These are phyloP conservation scores for Conticribra guillardii DNA, from an alignment of 108 stramenopile species.

Conservation along the genomic window DNA sequence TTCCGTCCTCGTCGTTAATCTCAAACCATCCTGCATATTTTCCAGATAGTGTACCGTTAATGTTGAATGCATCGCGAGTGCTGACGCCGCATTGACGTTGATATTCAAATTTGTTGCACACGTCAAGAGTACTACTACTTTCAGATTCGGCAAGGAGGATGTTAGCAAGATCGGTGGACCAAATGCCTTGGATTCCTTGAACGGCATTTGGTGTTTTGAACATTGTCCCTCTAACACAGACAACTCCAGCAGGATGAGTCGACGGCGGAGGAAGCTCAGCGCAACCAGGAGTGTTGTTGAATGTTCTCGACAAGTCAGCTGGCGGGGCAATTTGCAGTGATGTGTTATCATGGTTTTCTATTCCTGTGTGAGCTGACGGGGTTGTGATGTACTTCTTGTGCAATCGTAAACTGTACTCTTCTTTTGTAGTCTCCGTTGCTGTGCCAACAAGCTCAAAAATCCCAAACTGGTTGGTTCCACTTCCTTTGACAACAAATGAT, in stretches of 20 bases:
- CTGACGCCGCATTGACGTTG: slow-evolving; percentile 56
- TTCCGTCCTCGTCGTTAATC: not conserved
- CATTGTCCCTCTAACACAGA: slow-evolving; percentile 55
- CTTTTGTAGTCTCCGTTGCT: slow-evolving; percentile 48
- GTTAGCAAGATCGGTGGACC: not conserved
- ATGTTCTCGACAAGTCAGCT: no score
- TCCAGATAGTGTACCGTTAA: slow-evolving; percentile 50
- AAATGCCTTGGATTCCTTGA: not conserved
- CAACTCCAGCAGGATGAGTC: slow-evolving; percentile 54
- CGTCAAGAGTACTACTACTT: slow-evolving; percentile 51
- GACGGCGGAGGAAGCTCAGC: slow-evolving; percentile 56
- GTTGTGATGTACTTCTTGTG: not conserved
- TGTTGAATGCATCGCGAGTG: slow-evolving; percentile 10
- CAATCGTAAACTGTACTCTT: slow-evolving; percentile 16
- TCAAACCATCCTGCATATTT: slow-evolving; percentile 75
- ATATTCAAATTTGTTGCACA: slow-evolving; percentile 72
- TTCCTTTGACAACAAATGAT: slow-evolving; percentile 61
- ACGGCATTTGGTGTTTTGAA: slow-evolving; percentile 39
- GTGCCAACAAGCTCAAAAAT: slow-evolving; percentile 68
- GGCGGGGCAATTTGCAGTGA: no score
- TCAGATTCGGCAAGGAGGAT: slow-evolving; percentile 7
- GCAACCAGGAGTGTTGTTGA: no score
- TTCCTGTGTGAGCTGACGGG: no score
- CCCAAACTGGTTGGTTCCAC: slow-evolving; percentile 74
- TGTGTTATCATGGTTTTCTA: no score